Conservation (phyloP, 2,329 filamentous ascomycete genomes). For the Camptophora hylomeconis region DNA sequence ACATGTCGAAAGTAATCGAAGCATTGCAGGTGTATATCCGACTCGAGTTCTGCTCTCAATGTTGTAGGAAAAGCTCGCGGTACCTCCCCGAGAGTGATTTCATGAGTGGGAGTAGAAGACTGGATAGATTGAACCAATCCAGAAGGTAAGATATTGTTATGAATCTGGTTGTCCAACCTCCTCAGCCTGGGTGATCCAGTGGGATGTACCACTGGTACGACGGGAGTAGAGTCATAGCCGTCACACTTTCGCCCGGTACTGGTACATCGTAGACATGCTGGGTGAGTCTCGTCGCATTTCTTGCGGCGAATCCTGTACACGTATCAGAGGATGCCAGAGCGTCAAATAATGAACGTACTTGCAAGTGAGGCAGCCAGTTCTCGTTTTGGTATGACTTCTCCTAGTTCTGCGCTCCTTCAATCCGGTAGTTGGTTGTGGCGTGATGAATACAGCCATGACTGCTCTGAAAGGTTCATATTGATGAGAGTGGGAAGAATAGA, state of each 20-base stretch:
- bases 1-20: constrained; percentile 22
- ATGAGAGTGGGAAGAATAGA: background rate
- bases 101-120: constrained; percentile 1
- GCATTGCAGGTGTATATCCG: constrained; percentile 18
- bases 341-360: constrained; percentile 22
- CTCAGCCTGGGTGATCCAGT: background rate
- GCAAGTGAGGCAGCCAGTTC: constrained; percentile 17
- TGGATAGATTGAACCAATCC: background rate
- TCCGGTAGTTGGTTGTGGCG: constrained; percentile 2
- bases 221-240: constrained; percentile 15
- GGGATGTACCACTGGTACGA: background rate
- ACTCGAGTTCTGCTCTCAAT: constrained; percentile 14
- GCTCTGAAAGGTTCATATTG: background rate
- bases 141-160: constrained; percentile 2
- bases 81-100: constrained; percentile 15
- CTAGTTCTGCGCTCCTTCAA: constrained; percentile 13
- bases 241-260: constrained; percentile 23
- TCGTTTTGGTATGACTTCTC: constrained; percentile 15
- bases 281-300: constrained; percentile 23
- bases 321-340: background rate
- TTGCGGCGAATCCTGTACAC: constrained; percentile 16
- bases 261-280: constrained; percentile 19
- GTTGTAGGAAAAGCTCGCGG: constrained; percentile 18
- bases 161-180: constrained; percentile 1
- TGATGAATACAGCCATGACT: constrained; percentile 5